Evolutionary conservation across 768 basidiomycete species (phyloP).

Genomic region (Cystobasidiopsis lactophilus): DNA sequence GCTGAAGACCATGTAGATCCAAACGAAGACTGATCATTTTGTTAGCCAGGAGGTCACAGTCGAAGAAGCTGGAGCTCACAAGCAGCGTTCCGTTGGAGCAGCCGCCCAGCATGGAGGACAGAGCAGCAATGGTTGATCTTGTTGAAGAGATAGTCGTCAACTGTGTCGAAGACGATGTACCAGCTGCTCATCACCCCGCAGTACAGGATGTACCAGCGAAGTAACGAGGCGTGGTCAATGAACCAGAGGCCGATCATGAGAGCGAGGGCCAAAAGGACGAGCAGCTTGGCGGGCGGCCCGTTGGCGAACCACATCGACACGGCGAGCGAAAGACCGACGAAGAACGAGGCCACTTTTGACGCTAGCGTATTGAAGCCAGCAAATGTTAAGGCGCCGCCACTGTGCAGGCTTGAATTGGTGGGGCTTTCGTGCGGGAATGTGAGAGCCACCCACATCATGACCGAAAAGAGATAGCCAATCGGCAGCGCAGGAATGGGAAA

Average conservation of each 20-base stretch:
- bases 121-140: background rate
- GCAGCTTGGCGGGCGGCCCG: background rate
- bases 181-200: conserved; percentile 13
- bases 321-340: conserved; percentile 8
- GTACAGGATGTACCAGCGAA: conserved; percentile 16
- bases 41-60: too few relatives aligned
- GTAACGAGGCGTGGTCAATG: conserved; percentile 11
- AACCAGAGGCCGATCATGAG: conserved; percentile 8
- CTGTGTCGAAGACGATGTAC: conserved; percentile 7
- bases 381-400: conserved; percentile 11
- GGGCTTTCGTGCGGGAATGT: too few relatives aligned
- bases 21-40: background rate
- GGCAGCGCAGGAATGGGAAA: background rate
- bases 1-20: conserved; percentile 3
- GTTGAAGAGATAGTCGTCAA: background rate
- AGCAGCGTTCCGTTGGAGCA: background rate
- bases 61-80: background rate
- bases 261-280: background rate
- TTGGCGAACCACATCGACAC: conserved; percentile 4
- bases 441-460: background rate
- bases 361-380: conserved; percentile 17
- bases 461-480: conserved; percentile 8
- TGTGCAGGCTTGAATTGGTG: too few relatives aligned
- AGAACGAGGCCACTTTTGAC: conserved; percentile 15
- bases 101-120: background rate